A percentile compares a stretch with the other conserved stretches of the same genome.
phyloP scores from a whole-genome alignment of 306 rosid species.

The Sicyos edulis region DNA sequence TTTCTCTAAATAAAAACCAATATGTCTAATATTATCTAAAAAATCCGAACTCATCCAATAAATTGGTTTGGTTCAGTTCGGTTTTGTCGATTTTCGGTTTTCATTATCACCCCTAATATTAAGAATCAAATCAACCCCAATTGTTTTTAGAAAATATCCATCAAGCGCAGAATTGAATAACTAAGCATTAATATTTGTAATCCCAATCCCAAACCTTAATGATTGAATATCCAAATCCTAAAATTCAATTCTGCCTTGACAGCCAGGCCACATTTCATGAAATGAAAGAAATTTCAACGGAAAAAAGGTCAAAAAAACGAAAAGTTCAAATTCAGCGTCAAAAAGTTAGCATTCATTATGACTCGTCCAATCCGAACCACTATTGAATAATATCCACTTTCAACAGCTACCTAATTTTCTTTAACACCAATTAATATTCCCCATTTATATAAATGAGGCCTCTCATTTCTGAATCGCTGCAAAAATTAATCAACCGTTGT shows the following conservation, averaged over 20 bases:
- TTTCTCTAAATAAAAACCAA: no score
- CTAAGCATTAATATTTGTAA: no score
- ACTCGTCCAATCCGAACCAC: background rate
- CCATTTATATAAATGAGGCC: background rate
- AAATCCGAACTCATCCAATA: no score
- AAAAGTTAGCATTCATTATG: background rate
- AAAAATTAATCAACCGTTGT: background rate
- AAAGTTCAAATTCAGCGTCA: background rate
- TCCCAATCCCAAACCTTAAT: no score
- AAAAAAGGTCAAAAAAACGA: background rate
- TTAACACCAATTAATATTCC: background rate
- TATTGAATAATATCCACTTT: background rate
- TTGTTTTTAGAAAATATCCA: no score
- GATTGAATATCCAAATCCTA: background rate
- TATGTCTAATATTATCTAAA: no score
- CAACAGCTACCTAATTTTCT: slow-evolving; percentile 6
- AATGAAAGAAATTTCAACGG: background rate
- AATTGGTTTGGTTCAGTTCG: no score
- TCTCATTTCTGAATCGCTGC: background rate
- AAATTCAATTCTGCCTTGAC: background rate
- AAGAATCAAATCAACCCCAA: background rate
- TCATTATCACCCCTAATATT: no score
- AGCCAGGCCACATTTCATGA: background rate
- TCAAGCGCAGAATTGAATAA: no score
- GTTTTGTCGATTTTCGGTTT: no score